Conservation (phyloP, 768 basidiomycete species). For the Gelatoporia subvermispora region DNA sequence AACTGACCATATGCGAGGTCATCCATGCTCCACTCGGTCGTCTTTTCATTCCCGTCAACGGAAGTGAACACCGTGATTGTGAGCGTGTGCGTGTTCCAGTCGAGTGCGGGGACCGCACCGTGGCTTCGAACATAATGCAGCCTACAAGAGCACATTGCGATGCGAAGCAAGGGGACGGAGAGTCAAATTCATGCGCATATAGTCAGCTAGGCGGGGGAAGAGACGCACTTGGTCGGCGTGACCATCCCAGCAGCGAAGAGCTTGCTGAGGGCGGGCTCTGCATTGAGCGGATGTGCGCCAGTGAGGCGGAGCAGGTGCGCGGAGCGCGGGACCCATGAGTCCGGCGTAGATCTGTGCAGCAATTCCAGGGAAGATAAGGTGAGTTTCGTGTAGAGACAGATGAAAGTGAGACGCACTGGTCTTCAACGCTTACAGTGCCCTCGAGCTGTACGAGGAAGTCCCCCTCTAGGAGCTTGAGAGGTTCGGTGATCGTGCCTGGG, state of each 20-base stretch:
- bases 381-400: not conserved
- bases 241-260: constrained; percentile 16
- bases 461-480: constrained; percentile 12
- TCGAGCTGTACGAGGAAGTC: constrained; percentile 14
- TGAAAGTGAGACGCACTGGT: constrained; percentile 9
- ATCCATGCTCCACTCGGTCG: constrained; percentile 12
- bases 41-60: not conserved
- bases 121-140: constrained; percentile 19
- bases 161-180: not conserved
- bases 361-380: not conserved
- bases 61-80: constrained; percentile 9
- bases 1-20: constrained; percentile 10
- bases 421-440: constrained; percentile 14
- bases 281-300: constrained; percentile 18
- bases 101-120: constrained; percentile 13
- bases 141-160: not conserved
- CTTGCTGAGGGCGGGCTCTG: constrained; percentile 7
- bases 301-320: constrained; percentile 11
- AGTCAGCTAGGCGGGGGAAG: no score
- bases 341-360: constrained; percentile 12
- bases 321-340: constrained; percentile 18
- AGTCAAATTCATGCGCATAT: not conserved
- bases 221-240: constrained; percentile 16
- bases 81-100: constrained; percentile 16
- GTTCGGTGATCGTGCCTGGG: constrained; percentile 1